Evolutionary conservation across 805 yeast species (phyloP).

Genomic region (Clavispora phyllophila): DNA sequence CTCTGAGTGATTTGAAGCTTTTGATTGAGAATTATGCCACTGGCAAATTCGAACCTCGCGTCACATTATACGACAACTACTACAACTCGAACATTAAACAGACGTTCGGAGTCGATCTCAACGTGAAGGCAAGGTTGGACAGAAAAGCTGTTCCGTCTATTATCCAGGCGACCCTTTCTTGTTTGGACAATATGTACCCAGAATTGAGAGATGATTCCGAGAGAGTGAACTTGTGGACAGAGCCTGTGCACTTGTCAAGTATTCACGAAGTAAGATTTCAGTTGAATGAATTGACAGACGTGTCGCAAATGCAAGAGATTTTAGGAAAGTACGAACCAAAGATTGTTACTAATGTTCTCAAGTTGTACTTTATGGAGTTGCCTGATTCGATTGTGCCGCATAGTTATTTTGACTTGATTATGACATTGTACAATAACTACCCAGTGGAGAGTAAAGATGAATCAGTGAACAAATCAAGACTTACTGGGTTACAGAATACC

Average conservation of each 20-base stretch:
- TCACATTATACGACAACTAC: constrained; percentile 72
- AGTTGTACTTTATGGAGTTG: constrained; percentile 69
- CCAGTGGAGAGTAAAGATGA: constrained; percentile 21
- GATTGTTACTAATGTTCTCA: constrained; percentile 61
- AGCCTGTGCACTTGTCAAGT: constrained; percentile 53
- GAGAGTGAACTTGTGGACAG: constrained; percentile 64
- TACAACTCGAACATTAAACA: constrained; percentile 63
- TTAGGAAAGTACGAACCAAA: constrained; percentile 44
- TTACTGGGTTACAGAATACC: constrained; percentile 61
- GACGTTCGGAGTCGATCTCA: constrained; percentile 76
- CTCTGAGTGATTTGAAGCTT: constrained; percentile 60
- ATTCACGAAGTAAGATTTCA: constrained; percentile 58
- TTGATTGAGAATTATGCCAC: constrained; percentile 65
- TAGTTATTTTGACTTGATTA: constrained; percentile 60
- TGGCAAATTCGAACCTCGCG: constrained; percentile 71
- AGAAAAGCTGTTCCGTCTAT: constrained; percentile 67
- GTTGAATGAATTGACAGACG: constrained; percentile 37
- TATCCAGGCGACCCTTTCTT: constrained; percentile 56
- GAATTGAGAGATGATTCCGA: constrained; percentile 62
- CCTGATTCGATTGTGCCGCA: constrained; percentile 73
- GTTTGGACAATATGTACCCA: constrained; percentile 69
- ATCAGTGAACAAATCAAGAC: constrained; percentile 31
- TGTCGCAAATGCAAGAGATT: constrained; percentile 26
- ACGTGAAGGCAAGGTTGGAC: constrained; percentile 65
- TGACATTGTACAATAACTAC: constrained; percentile 52